A percentile compares a stretch with the other conserved stretches of the same genome.
Conservation (phyloP, 139 green algal genomes). For the Micractinium sp. region DNA sequence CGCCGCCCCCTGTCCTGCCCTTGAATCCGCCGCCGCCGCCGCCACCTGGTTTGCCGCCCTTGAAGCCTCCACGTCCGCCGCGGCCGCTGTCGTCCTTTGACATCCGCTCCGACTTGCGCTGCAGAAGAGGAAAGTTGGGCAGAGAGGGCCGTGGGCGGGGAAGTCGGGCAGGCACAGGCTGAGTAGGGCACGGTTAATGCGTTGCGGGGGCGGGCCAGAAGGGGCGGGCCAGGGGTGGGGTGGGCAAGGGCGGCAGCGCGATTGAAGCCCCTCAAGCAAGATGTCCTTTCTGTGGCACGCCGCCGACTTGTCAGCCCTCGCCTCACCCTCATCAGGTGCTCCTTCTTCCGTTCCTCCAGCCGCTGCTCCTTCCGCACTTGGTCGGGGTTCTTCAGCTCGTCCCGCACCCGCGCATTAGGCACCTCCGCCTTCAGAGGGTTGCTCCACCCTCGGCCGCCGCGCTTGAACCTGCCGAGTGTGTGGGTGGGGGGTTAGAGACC, state of each 20-base stretch:
- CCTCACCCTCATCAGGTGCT: conserved; percentile 35
- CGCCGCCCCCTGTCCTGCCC: not conserved
- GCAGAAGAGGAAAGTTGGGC: not conserved
- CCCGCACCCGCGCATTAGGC: not conserved
- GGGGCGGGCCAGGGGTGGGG: not conserved
- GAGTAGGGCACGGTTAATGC: not conserved
- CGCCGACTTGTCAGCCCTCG: not conserved
- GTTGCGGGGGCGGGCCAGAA: not conserved
- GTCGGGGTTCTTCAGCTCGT: conserved; percentile 42
- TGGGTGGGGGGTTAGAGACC: not conserved
- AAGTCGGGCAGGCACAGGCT: not conserved
- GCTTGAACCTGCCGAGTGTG: conserved; percentile 52
- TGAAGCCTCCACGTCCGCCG: not conserved
- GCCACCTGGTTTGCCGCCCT: not conserved
- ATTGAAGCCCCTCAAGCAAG: no score
- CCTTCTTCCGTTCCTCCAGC: conserved; percentile 34
- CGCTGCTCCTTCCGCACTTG: conserved; percentile 47
- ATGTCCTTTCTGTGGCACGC: not conserved
- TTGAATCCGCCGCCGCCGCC: conserved; percentile 11
- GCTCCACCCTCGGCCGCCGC: conserved; percentile 58
- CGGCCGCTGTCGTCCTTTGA: not conserved
- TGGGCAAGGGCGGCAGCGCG: not conserved
- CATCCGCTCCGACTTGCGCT: conserved; percentile 24
- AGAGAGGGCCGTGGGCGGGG: not conserved
- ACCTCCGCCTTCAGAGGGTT: conserved; percentile 53